Evolutionary conservation across 2,329 filamentous ascomycete species (phyloP).

Genomic region (Claviceps paspali): DNA sequence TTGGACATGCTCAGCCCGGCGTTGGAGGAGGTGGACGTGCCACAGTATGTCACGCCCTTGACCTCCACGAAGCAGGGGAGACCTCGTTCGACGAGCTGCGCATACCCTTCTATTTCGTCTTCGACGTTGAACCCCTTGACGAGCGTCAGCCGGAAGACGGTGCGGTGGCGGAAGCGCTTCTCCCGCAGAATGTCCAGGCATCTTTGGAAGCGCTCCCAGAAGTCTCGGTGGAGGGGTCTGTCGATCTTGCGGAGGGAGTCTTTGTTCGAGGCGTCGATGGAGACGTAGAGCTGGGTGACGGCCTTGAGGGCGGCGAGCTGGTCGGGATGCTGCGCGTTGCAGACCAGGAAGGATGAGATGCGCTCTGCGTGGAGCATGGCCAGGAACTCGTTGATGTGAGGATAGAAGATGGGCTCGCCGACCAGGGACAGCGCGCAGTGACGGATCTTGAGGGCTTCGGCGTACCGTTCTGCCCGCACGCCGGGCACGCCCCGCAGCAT

Average conservation of each 20-base stretch:
- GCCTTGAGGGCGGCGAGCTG: conserved; percentile 68
- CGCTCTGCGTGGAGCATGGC: conserved; percentile 67
- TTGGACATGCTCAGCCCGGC: conserved; percentile 94
- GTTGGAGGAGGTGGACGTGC: conserved; percentile 68
- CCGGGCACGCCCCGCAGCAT: conserved; percentile 91
- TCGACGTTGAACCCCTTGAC: conserved; percentile 98
- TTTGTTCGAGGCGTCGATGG: conserved; percentile 84
- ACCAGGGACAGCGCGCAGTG: conserved; percentile 89
- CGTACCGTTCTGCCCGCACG: conserved; percentile 78
- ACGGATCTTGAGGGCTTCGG: conserved; percentile 81
- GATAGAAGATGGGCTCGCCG: conserved; percentile 97
- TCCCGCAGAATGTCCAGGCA: conserved; percentile 81
- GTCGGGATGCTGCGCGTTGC: conserved; percentile 92
- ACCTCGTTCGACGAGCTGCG: conserved; percentile 70
- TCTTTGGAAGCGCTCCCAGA: conserved; percentile 88
- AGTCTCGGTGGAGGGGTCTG: conserved; percentile 82
- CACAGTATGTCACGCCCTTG: conserved; percentile 95
- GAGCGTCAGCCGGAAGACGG: conserved; percentile 85
- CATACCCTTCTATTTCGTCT: conserved; percentile 82
- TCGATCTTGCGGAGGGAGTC: conserved; percentile 82
- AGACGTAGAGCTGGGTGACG: conserved; percentile 92
- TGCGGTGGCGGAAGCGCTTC: conserved; percentile 72
- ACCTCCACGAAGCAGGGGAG: conserved; percentile 88
- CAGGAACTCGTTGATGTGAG: conserved; percentile 87
- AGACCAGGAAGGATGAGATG: conserved; percentile 90